Percentiles rank a stretch among this genome's conserved stretches.
Evolutionary conservation across 164 flowering plant species (phyloP).

Genomic region (Nymphaea colorata): DNA sequence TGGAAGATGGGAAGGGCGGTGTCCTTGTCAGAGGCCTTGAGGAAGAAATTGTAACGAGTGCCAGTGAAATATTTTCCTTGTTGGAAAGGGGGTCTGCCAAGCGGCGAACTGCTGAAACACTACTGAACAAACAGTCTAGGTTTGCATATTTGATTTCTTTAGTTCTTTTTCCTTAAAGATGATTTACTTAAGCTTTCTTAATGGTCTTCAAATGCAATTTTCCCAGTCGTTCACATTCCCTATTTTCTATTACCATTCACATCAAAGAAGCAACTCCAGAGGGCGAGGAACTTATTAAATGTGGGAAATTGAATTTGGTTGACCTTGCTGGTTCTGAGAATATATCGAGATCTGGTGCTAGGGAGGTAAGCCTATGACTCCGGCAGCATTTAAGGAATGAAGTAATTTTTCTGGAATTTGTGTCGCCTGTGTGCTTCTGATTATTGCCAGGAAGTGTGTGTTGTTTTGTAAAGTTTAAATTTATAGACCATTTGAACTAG

Average conservation of each 20-base stretch:
- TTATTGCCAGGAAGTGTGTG: too few species aligned
- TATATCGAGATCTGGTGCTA: conserved; percentile 97
- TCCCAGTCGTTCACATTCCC: conserved; percentile 93
- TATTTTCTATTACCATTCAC: conserved; percentile 90
- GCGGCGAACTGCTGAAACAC: conserved; percentile 93
- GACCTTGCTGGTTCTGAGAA: conserved; percentile 98
- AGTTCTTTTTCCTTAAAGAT: not conserved
- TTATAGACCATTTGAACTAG: too few species aligned
- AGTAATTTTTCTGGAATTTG: too few species aligned
- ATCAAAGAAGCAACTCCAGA: conserved; percentile 95
- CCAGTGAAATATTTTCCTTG: conserved; percentile 74
- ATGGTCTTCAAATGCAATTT: not conserved
- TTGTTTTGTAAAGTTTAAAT: too few species aligned
- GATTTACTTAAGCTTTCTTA: not conserved
- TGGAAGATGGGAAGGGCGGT: conserved; percentile 99
- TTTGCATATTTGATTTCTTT: conserved; percentile 6
- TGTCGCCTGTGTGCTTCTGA: too few species aligned
- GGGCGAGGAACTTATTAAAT: conserved; percentile 61
- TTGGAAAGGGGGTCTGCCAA: conserved; percentile 93
- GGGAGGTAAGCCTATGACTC: conserved; percentile 50
- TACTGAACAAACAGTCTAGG: conserved; percentile 94
- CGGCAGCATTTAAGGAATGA: too few species aligned
- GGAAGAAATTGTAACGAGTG: conserved; percentile 92
- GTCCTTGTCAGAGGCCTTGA: conserved; percentile 93
- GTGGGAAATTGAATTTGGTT: conserved; percentile 94